Base-by-base conservation (phyloP, 257 asterid genomes). In the Solanum virginianum region DNA sequence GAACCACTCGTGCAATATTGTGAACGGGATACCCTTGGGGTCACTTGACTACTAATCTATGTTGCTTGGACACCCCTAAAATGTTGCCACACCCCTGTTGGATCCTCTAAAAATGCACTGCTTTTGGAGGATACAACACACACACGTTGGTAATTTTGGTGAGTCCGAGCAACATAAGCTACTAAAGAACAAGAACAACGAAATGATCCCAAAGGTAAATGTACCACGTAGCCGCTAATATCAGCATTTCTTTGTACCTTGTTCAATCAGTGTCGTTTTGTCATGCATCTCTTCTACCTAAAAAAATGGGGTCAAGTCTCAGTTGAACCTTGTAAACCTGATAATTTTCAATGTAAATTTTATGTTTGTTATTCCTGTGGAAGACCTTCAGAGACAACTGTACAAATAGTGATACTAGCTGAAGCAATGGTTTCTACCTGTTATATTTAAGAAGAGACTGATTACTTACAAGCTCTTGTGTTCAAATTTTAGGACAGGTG, bases 21-120 rank as follows among this genome's bases (percentile, higher is more conserved):
- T 92, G 80, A 92, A 86, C 5, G 93, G 95, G 71, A 88, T 94
- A 85, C 93, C 98, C 43, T 87, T 91, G 51, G 98, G 93, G 60
- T 89, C 96, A 29, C 92, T 95, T 10, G 93, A 93, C 85, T 93
- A 86, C 90, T 93, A 89, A 91, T 65, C 8, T 68, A 36, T 16
- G 79, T 69, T 36, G 79, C 79, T 69, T 10, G 53, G 79, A 69
- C 53, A 69, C 79, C 1, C 15, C n/a, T n/a, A 39, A 69, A 69
- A 39, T 69, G 53, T 69, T 69, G 41, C 36, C 2, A 47, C 24
- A 32, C 75, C 72, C 1, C 20, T 26, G 72, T 26, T 26, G 43
- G n/a, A 65, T 65, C 72, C 20, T 65, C 5, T 12, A 8, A 62
- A 62, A 22, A 62, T 62, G 10, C 20, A 7, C 43, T 13, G 14